A percentile compares a stretch with the other conserved stretches of the same genome.
phyloP scores from a whole-genome alignment of 1,139 yeast species.

The Suhomyces kunorum region DNA sequence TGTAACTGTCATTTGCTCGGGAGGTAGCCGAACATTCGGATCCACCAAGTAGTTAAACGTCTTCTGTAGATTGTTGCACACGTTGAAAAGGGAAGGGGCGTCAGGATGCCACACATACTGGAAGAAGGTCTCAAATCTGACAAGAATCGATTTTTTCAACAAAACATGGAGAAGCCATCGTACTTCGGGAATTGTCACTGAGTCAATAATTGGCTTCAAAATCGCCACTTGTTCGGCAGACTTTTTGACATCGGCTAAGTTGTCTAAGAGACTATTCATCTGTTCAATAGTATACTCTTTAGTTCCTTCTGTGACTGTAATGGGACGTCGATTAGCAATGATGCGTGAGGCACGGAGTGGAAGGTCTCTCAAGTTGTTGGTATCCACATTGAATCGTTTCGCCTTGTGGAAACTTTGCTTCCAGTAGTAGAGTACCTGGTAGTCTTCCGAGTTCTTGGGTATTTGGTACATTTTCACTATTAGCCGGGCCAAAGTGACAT shows the following conservation, averaged over 20 bases:
- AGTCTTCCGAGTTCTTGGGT: constrained; percentile 39
- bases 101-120: constrained; percentile 80
- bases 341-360: constrained; percentile 34
- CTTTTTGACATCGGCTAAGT: constrained; percentile 39
- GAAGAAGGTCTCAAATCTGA: constrained; percentile 62
- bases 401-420: constrained; percentile 37
- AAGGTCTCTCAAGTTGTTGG: constrained; percentile 42
- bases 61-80: constrained; percentile 64
- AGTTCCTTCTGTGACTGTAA: constrained; percentile 9
- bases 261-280: constrained; percentile 58
- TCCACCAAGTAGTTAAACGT: constrained; percentile 64
- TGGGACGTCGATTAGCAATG: constrained; percentile 46
- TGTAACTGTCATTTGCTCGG: constrained; percentile 47
- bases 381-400: constrained; percentile 29
- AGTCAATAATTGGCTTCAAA: constrained; percentile 52
- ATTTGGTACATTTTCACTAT: constrained; percentile 38
- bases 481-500: constrained; percentile 49
- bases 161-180: constrained; percentile 71
- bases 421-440: constrained; percentile 40
- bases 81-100: constrained; percentile 62
- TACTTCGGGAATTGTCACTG: constrained; percentile 63
- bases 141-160: constrained; percentile 57
- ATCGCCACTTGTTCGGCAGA: constrained; percentile 40
- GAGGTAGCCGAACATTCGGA: constrained; percentile 43
- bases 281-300: constrained; percentile 46